Evolutionary conservation across 2,329 filamentous ascomycete species (phyloP).

Genomic region (Aureobasidium leucospermi): DNA sequence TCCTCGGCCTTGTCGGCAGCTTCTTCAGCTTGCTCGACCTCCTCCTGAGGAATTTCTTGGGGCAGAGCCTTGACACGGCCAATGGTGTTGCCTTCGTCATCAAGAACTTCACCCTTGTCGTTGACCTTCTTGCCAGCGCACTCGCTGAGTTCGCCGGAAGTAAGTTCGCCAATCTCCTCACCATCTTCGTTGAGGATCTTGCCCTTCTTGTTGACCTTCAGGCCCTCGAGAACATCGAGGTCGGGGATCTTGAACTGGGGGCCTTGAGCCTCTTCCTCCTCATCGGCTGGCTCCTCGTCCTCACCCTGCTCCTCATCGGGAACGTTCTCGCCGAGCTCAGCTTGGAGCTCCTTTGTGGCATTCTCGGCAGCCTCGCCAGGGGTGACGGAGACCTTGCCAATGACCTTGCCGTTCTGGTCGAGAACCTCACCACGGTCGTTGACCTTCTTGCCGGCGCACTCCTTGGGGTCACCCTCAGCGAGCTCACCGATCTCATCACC

Average conservation of each 20-base stretch:
- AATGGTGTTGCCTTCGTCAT: conserved; percentile 56
- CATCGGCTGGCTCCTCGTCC: conserved; percentile 24
- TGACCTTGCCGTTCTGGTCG: conserved; percentile 43
- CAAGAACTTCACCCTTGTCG: conserved; percentile 56
- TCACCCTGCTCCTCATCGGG: conserved; percentile 24
- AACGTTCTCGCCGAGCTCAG: conserved; percentile 39
- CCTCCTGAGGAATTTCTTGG: conserved; percentile 29
- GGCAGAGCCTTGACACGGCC: conserved; percentile 52
- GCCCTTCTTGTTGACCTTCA: conserved; percentile 55
- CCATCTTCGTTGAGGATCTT: conserved; percentile 46
- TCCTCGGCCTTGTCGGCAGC: conserved; percentile 24
- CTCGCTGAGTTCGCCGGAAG: conserved; percentile 52
- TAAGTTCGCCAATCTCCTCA: conserved; percentile 46
- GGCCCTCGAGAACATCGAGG: conserved; percentile 42
- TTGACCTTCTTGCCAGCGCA: conserved; percentile 61
- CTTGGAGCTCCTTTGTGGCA: conserved; percentile 42
- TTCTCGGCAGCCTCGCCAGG: conserved; percentile 45
- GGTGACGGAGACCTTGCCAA: conserved; percentile 42
- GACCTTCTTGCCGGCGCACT: conserved; percentile 41
- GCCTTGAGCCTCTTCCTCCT: conserved; percentile 18
- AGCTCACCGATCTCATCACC: conserved; percentile 46
- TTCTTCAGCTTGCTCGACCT: conserved; percentile 28
- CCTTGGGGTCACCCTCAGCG: conserved; percentile 37
- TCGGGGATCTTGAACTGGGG: conserved; percentile 34
- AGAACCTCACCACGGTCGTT: conserved; percentile 46